Conservation (phyloP, 2,329 filamentous ascomycete species). For the Arachnomyces sp. region DNA sequence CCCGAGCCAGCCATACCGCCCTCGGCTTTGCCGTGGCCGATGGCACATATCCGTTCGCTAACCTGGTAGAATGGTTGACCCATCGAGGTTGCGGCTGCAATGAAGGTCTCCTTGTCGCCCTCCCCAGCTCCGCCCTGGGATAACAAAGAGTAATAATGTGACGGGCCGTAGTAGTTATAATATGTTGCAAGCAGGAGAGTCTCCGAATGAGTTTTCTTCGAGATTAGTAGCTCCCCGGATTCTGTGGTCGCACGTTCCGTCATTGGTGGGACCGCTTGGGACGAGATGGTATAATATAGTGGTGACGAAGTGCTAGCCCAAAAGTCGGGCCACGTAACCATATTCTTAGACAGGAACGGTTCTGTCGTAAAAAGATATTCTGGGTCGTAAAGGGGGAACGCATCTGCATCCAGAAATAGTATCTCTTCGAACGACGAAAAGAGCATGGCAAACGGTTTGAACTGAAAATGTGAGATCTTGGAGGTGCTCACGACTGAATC, state of each 20-base stretch:
- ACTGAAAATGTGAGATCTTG: constrained; percentile 38
- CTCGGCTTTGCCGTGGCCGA: constrained; percentile 22
- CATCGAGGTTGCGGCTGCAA: constrained; percentile 37
- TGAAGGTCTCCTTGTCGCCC: constrained; percentile 47
- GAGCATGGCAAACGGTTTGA: constrained; percentile 43
- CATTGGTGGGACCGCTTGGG: constrained; percentile 17
- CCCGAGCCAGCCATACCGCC: constrained; percentile 28
- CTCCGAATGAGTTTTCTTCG: constrained; percentile 34
- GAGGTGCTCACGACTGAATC: constrained; percentile 19
- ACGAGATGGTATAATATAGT: constrained; percentile 33
- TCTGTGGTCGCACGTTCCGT: constrained; percentile 30
- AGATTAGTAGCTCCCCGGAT: constrained; percentile 39
- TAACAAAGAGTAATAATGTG: constrained; percentile 39
- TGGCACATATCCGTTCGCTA: constrained; percentile 26
- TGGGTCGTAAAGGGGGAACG: constrained; percentile 38
- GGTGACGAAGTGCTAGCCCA: constrained; percentile 35
- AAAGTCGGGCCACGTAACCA: constrained; percentile 44
- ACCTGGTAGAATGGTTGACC: constrained; percentile 37
- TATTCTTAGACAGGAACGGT: constrained; percentile 33
- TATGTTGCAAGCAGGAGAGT: constrained; percentile 42
- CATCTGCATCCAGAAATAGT: constrained; percentile 44
- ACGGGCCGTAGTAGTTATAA: constrained; percentile 43
- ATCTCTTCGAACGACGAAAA: constrained; percentile 45
- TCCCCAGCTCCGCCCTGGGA: constrained; percentile 42
- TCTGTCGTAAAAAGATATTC: constrained; percentile 34